Base-by-base conservation (phyloP, 2,329 filamentous ascomycete species). In the Trichophyton benhamiae region DNA sequence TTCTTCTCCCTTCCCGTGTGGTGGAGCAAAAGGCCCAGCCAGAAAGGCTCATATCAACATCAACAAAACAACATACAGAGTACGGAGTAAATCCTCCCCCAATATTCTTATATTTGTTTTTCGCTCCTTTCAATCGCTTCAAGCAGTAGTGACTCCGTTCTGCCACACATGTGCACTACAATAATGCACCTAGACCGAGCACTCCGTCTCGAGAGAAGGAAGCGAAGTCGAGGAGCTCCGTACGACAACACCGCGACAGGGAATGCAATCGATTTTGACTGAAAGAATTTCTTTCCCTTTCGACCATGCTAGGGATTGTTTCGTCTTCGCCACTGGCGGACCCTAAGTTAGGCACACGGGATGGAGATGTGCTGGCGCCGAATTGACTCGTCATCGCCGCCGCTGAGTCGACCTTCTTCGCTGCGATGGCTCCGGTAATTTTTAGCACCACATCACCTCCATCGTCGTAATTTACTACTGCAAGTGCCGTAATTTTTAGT, bases 371-470 rank as follows among this genome's bases (percentile, higher is more conserved):
- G 49, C 27, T 33, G 49, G 49, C 49, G 49, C 27, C 49, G 33
- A 55, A 55, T 55, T 27, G 49, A 55, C 49, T 55, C 49, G 49
- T 55, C 49, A 55, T 55, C 49, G 49, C 27, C 49, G 46, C 41
- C 41, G 13, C n/a, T 44, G 3, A 8, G 13, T 44, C 41, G 7
- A 44, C 22, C 30, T 53, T 38, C 30, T 53, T 38, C 33, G 8
- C 17, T 53, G 4, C n/a, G 25, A 53, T 53, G 22, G 49, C 13
- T 17, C 22, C 49, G 5, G 49, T 55, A 55, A 33, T 55, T 55
- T n/a, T 33, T 20, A 17, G 15, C 30, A 33, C 49, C 49, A 33
- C 49, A 36, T 5, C 13, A 17, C 25, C 49, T 55, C 49, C 49
- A 55, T 55, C 49, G 49, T n/a, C 9, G 49, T 55, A 55, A 55